A percentile compares a stretch with the other conserved stretches of the same genome.
Conservation (phyloP, 805 yeast genomes). For the Sugiyamaella valdiviana region DNA sequence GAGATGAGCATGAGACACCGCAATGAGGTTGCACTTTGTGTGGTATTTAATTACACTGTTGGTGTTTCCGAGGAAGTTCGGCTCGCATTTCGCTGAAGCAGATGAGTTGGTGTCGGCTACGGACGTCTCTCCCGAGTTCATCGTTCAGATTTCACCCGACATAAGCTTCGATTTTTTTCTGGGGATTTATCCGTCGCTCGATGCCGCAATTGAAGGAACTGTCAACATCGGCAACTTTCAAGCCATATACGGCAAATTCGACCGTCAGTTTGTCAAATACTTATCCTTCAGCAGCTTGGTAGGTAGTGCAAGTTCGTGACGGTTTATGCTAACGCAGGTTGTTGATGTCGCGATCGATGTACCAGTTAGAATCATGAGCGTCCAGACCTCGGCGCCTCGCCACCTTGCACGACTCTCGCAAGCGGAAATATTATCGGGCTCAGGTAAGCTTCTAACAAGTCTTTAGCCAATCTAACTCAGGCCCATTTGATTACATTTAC, state of each 20-base stretch:
- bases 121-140: neutral
- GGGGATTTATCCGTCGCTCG: constrained; percentile 18
- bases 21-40: neutral
- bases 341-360: constrained; percentile 65
- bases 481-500: constrained; percentile 31
- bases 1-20: neutral
- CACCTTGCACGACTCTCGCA: constrained; percentile 31
- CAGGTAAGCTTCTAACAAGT: constrained; percentile 2
- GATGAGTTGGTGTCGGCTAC: neutral
- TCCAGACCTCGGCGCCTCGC: constrained; percentile 50
- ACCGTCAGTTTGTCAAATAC: constrained; percentile 12
- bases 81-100: neutral
- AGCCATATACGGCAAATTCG: constrained; percentile 22
- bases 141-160: constrained; percentile 22
- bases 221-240: constrained; percentile 19
- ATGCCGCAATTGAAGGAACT: constrained; percentile 10
- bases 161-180: constrained; percentile 16
- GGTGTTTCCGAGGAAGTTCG: neutral
- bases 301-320: neutral
- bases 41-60: neutral
- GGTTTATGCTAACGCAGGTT: constrained; percentile 31
- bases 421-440: constrained; percentile 16
- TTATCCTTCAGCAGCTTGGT: constrained; percentile 18
- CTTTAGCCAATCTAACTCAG: constrained; percentile 29
- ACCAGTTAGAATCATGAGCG: constrained; percentile 49